phyloP scores from a whole-genome alignment of 306 rosid species.

The Rosa multiflora region DNA sequence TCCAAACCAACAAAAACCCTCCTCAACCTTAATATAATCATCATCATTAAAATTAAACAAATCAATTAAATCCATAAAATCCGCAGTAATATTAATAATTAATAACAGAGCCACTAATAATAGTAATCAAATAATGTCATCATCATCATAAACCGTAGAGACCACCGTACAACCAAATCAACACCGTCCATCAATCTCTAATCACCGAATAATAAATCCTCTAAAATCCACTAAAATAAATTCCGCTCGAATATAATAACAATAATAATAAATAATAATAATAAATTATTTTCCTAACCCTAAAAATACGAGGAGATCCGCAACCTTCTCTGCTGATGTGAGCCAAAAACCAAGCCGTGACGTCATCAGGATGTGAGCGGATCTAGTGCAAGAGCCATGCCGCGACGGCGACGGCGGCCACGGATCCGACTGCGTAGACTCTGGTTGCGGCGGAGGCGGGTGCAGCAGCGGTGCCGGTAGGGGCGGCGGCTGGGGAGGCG shows the following conservation, averaged over 20 bases:
- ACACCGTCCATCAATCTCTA: neutral
- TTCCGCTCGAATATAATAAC: neutral
- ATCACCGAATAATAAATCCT: neutral
- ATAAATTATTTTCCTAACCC: neutral
- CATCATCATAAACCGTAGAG: neutral
- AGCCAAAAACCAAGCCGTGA: neutral
- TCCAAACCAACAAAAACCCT: neutral
- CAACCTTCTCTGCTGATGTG: constrained; percentile 17
- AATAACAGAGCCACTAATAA: neutral
- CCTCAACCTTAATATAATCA: neutral
- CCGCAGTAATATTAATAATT: neutral
- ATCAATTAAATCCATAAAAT: neutral
- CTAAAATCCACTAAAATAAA: neutral
- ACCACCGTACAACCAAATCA: neutral
- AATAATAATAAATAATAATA: neutral
- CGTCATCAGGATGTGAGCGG: constrained; percentile 5
- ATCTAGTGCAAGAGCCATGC: constrained; percentile 54
- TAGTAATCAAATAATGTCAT: neutral
- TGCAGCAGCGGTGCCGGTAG: neutral
- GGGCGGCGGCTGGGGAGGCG: constrained; percentile 8
- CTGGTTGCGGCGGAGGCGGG: constrained; percentile 16
- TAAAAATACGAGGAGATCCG: neutral
- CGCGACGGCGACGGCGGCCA: constrained; percentile 34
- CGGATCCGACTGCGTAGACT: constrained; percentile 45
- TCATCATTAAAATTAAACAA: neutral